Percentiles rank a stretch among this genome's conserved stretches.
Conservation (phyloP, 306 rosid genomes). For the Medicago arabica region DNA sequence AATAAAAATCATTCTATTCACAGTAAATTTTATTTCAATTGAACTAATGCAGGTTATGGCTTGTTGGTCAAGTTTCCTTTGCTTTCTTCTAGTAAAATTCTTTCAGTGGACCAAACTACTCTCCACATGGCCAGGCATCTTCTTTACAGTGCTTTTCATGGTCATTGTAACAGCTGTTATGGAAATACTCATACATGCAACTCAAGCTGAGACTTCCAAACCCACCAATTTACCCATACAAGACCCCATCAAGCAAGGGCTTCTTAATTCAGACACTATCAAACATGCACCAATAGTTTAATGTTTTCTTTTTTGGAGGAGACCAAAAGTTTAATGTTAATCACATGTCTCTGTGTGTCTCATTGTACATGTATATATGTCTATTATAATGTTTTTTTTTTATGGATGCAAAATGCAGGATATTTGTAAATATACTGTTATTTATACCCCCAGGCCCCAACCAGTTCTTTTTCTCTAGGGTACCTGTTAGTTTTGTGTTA, state of each 20-base stretch:
- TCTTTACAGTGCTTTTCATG: conserved; percentile 51
- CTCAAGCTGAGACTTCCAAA: conserved; percentile 60
- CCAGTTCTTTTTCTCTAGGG: background rate
- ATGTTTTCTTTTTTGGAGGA: background rate
- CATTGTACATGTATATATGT: conserved; percentile 9
- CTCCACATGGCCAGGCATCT: conserved; percentile 77
- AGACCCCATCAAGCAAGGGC: conserved; percentile 55
- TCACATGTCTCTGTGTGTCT: conserved; percentile 4
- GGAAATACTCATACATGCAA: conserved; percentile 75
- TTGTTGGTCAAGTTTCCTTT: conserved; percentile 60
- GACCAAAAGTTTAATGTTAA: background rate
- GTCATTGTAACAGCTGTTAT: conserved; percentile 52
- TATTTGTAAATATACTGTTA: background rate
- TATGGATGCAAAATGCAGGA: conserved; percentile 18
- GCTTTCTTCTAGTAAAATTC: conserved; percentile 45
- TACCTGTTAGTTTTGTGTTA: background rate
- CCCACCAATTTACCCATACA: conserved; percentile 44
- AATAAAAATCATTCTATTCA: too few species aligned
- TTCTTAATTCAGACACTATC: conserved; percentile 48
- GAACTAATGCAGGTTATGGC: conserved; percentile 51
- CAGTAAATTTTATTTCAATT: background rate
- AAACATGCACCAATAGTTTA: conserved; percentile 11
- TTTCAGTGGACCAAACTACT: conserved; percentile 61
- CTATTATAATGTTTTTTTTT: background rate
- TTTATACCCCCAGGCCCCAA: background rate